Conservation (phyloP, 306 rosid genomes). For the Medicago arabica region DNA sequence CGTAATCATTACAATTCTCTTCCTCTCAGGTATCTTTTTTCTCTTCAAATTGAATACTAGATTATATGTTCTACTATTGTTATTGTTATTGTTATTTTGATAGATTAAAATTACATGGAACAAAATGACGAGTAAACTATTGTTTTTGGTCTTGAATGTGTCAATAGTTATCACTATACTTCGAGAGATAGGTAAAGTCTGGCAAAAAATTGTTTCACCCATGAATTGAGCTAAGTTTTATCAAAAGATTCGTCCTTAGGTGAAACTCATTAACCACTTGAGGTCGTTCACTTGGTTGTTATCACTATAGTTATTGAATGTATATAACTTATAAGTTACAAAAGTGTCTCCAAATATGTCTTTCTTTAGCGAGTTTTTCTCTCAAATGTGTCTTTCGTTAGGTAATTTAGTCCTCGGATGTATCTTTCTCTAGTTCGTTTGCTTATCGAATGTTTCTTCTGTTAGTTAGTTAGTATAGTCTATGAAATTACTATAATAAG, state of each 20-base stretch:
- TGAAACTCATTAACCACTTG: too few relatives aligned
- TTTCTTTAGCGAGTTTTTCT: too few relatives aligned
- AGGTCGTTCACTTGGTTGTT: too few relatives aligned
- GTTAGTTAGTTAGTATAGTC: not conserved
- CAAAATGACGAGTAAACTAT: not conserved
- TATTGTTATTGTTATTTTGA: not conserved
- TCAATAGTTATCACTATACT: not conserved
- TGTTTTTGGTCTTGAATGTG: not conserved
- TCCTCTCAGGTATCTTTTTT: constrained; percentile 75
- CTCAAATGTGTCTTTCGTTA: too few relatives aligned
- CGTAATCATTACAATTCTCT: constrained; percentile 90
- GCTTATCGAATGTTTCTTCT: not conserved
- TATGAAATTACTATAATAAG: not conserved
- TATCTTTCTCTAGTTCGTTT: too few relatives aligned
- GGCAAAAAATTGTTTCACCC: too few relatives aligned
- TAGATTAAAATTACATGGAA: not conserved
- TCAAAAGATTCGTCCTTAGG: too few relatives aligned
- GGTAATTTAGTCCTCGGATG: not conserved
- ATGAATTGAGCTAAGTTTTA: too few relatives aligned
- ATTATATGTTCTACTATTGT: not conserved
- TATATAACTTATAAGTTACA: not conserved
- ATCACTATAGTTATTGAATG: not conserved
- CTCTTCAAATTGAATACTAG: not conserved
- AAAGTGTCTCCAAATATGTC: not conserved
- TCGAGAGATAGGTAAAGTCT: too few relatives aligned